Base-by-base conservation (phyloP, 495 filamentous ascomycete genomes). In the Neurospora sp. region DNA sequence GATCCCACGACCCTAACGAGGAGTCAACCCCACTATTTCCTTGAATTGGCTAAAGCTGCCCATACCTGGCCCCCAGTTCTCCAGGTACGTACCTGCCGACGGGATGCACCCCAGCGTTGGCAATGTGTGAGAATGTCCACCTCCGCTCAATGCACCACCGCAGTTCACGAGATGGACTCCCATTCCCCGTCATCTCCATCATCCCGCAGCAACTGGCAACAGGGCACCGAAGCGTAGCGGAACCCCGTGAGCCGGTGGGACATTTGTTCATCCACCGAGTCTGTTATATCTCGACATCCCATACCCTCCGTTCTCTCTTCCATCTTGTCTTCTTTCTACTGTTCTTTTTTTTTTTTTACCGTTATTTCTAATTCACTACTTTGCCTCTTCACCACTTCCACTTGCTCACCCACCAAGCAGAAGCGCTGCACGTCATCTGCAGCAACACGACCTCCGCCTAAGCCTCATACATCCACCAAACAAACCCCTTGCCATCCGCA, bases 1-100 rank as follows among this genome's bases (percentile, higher is more conserved):
- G 48, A 78, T 21, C n/a, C 19, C 36, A 75, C 76, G 31, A 59
- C 74, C 45, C 45, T n/a, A 48, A 5, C 21, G 42, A 45, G 19
- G 19, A 21, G 43, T 15, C 10, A 6, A 62, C 54, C 54, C 54
- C 54, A 62, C 24, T 62, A 17, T 34, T 62, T 62, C 13, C 54
- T 62, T 28, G 24, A 62, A 62, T 31, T 62, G 54, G 54, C 28
- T 62, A 62, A 62, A 62, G 54, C 54, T 62, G 13, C 24, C 54
- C 38, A 39, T 11, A 28, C 11, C 54, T 59, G 48, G 2, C 7
- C 54, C 21, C 54, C 54, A 31, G 28, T 62, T 62, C 54, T 62
- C 54, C 54, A 62, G 54, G 54, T 62, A 62, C 54, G 54, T 62
- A 62, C 54, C 28, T 62, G 54, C 54, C 13, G 24, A 8, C 13